Base-by-base conservation (phyloP, 352 stramenopile species). In the Globisporangium spiculum region DNA sequence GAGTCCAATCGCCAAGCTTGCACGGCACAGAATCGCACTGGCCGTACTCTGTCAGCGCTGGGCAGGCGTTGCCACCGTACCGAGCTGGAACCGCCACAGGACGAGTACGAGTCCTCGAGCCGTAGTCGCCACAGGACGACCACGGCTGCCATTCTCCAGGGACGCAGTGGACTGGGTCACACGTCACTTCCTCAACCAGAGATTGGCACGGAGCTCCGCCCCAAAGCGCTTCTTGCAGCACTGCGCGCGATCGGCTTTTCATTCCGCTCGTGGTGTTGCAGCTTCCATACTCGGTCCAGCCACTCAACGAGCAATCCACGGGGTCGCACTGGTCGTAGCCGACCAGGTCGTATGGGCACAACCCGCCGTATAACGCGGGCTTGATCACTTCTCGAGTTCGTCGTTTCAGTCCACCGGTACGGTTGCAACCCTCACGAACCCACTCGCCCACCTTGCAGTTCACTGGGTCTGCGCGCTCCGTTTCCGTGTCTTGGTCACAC, bases 381-480 rank as follows among this genome's bases (percentile, higher is more conserved):
- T 75, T 57, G 3, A 72, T 73, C 0, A 88, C 63, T 14, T 63
- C 71, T 0, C 82, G 82, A 24, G 74, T 75, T 0, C 73, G 60
- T 0, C 73, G 75, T 65, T 86, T 84, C 46, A 68, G 24, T 0
- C 75, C 75, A 0, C 63, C 74, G 48, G 89, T 75, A 36, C 83
- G 90, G 2, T 69, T 57, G 4, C 69, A 72, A 53, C 81, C 90
- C 44, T 68, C 71, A 36, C 34, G 38, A 20, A 48, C 81, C 84
- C 84, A 93, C 22, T 72, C 60, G 8, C 75, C 74, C 5, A 86
- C 46, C 24, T 74, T 67, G 52, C 84, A 93, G 71, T 91, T 82
- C 3, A 89, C 71, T 0, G 79, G 81, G 0, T 72, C 44, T 0
- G 76, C 68, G n/a, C 60, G 68, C 50, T 91, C 77, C 0, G 53